Evolutionary conservation across 306 rosid species (phyloP), one percentile per base, ranked within the genome.

Genomic region (Phaseolus lunatus): DNA sequence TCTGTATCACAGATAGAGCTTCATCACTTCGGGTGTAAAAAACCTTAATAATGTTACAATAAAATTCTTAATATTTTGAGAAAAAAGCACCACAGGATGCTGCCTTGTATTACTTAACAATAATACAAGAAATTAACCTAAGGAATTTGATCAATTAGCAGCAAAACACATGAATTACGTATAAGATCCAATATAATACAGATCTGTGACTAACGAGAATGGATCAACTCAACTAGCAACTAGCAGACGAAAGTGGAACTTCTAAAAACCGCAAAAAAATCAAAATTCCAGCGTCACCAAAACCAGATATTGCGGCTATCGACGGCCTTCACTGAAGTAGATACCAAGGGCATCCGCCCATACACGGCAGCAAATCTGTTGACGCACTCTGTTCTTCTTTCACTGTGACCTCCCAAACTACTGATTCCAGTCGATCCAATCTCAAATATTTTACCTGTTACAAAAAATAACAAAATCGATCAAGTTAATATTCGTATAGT

Each of bases 391-490:
- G 90, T 83, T 89, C 99, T 89, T 84, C 75, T 88, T 57, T 90
- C 89, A 65, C 71, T 91, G 62, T 95, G 99, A 66, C 97, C 97
- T 70, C 97, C 99, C 85, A 89, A 29, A 82, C 97, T 95, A 86
- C 99, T 95, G 77, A 95, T 95, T 72, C 99, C 99, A 29, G 97
- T 91, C 48, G 99, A 92, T 73, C 99, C 99, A 62, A 92, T 91
- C 87, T 95, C 99, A 71, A 78, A 92, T 69, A 92, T 95, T 85
- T 86, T 92, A 19, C 97, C 99, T 95, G 78, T 78, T 84, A 66
- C 64, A 78, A 18, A 64, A 9, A 68, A 33, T 63, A 37, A 65
- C 50, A 20, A 64, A 24, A 80, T 74, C 31, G 15, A 56, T 9
- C 1, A 43, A 31, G 73, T 58, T 75, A 35, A 77, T 63, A 52